These are phyloP conservation scores for Podospora pseudocomata DNA, from an alignment of 495 filamentous ascomycete species.

Conservation along the genomic window DNA sequence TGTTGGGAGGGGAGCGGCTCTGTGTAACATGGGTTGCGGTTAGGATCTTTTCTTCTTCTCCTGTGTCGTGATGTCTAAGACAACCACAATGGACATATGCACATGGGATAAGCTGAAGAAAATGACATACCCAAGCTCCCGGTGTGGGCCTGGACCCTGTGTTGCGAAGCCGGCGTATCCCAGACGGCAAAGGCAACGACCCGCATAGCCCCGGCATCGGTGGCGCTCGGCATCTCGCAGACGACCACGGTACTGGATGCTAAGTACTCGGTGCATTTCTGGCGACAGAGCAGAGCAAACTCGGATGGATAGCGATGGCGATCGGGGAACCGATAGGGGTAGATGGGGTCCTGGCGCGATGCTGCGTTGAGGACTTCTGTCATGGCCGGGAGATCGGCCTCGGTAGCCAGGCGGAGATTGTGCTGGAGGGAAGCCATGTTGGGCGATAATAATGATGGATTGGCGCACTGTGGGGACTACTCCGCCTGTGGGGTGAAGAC, in stretches of 20 bases:
- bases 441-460: background rate
- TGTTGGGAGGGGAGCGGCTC: constrained; percentile 7
- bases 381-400: constrained; percentile 30
- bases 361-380: constrained; percentile 27
- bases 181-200: constrained; percentile 32
- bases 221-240: constrained; percentile 27
- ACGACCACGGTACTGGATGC: constrained; percentile 30
- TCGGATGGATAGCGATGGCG: constrained; percentile 27
- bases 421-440: constrained; percentile 1
- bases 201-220: background rate
- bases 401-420: constrained; percentile 22
- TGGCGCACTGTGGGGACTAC: background rate
- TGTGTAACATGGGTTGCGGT: background rate
- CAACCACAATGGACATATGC: background rate
- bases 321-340: constrained; percentile 36
- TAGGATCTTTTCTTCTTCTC: background rate
- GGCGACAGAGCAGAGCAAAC: constrained; percentile 24
- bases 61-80: background rate
- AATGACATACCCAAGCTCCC: constrained; percentile 13
- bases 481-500: background rate
- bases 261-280: constrained; percentile 28
- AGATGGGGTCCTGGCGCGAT: constrained; percentile 34
- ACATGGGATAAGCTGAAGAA: background rate
- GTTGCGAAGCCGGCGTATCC: constrained; percentile 17
- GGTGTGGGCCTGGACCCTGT: background rate